Conservation (phyloP, 2,329 filamentous ascomycete genomes). For the Leptographium flavum region DNA sequence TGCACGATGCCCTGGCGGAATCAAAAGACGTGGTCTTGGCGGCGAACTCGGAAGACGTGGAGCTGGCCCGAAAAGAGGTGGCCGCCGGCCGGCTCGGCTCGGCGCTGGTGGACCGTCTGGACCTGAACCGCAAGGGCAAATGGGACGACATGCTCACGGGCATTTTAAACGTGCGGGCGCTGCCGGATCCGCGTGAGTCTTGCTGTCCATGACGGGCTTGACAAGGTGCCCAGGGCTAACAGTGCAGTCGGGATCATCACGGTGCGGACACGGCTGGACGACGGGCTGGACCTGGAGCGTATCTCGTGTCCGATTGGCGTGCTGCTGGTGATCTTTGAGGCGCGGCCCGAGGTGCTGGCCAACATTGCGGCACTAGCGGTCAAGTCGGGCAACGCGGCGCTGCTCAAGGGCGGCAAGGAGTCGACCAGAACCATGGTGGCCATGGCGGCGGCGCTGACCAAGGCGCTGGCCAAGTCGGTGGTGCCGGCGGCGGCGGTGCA, state of each 20-base stretch:
- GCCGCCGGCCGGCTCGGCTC: slow-evolving; percentile 62
- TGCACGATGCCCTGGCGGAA: slow-evolving; percentile 60
- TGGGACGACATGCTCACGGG: slow-evolving; percentile 97
- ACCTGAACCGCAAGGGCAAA: slow-evolving; percentile 75
- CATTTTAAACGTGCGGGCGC: slow-evolving; percentile 70
- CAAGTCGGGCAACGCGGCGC: slow-evolving; percentile 94
- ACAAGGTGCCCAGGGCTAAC: not conserved
- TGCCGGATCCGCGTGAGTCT: slow-evolving; percentile 70
- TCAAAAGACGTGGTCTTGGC: slow-evolving; percentile 65
- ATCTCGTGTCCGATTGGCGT: slow-evolving; percentile 93
- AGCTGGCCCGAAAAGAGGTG: slow-evolving; percentile 52
- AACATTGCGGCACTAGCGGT: slow-evolving; percentile 93
- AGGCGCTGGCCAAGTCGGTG: slow-evolving; percentile 59
- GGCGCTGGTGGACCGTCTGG: slow-evolving; percentile 76
- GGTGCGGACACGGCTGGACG: slow-evolving; percentile 71
- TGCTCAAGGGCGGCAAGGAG: slow-evolving; percentile 94
- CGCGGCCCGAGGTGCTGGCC: slow-evolving; percentile 91
- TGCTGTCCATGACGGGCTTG: not conserved
- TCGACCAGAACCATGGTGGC: slow-evolving; percentile 89
- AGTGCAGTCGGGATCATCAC: slow-evolving; percentile 65
- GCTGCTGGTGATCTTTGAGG: slow-evolving; percentile 97
- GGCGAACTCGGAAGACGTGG: slow-evolving; percentile 75
- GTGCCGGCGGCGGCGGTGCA: slow-evolving; percentile 84
- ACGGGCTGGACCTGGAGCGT: slow-evolving; percentile 71
- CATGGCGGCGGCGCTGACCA: slow-evolving; percentile 73